These are phyloP conservation scores for Colletotrichum shisoi DNA, from an alignment of 2,329 filamentous ascomycete genomes.

Conservation along the genomic window DNA sequence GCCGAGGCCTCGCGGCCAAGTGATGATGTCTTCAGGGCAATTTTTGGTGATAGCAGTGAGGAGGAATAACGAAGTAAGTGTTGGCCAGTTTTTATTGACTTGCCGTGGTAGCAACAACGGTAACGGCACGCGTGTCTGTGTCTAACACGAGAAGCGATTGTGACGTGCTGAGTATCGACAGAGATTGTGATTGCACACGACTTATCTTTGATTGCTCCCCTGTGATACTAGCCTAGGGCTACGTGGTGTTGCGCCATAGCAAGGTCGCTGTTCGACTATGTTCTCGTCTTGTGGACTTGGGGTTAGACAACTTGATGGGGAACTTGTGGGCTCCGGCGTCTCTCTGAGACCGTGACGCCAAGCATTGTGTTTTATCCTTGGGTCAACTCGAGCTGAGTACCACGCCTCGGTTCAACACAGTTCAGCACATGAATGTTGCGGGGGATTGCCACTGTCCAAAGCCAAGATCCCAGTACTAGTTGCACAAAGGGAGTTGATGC, in stretches of 20 bases:
- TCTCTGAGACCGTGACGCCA: not conserved
- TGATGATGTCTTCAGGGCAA: slow-evolving; percentile 76
- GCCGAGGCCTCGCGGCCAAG: slow-evolving; percentile 17
- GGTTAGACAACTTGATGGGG: not conserved
- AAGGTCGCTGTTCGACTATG: not conserved
- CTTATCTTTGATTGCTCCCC: not conserved
- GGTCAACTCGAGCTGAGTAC: not conserved
- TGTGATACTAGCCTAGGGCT: not conserved
- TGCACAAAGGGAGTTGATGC: not conserved
- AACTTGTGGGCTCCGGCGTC: not conserved
- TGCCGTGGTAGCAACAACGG: not conserved
- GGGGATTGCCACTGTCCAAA: not conserved
- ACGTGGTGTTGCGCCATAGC: not conserved
- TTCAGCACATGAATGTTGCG: no score
- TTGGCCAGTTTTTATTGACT: not conserved
- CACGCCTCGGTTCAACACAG: not conserved
- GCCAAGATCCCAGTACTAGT: not conserved
- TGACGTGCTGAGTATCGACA: not conserved
- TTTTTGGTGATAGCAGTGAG: slow-evolving; percentile 88
- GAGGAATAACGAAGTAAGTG: slow-evolving; percentile 51
- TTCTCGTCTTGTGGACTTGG: not conserved
- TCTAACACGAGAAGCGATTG: not conserved
- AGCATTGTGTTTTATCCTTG: not conserved
- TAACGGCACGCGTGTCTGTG: not conserved
- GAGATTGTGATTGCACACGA: not conserved